phyloP scores from a whole-genome alignment of 257 asterid species.

The Galeopsis tetrahit region DNA sequence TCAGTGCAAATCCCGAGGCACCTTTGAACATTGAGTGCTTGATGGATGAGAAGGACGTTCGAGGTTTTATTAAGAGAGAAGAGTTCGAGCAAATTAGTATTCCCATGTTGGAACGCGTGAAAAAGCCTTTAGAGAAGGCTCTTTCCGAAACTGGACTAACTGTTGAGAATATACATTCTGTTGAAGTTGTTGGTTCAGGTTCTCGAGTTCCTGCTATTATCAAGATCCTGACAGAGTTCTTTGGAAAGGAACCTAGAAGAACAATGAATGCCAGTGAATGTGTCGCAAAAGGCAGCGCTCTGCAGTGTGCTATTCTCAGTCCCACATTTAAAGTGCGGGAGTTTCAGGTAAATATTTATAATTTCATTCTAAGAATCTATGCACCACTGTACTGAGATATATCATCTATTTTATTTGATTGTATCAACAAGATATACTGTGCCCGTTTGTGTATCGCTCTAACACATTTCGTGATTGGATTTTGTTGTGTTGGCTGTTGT shows the following conservation, averaged over 20 bases:
- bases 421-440: background rate
- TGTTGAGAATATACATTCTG: constrained; percentile 59
- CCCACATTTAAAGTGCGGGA: constrained; percentile 88
- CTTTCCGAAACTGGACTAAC: constrained; percentile 75
- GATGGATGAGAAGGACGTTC: constrained; percentile 88
- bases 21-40: constrained; percentile 88
- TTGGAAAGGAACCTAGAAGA: constrained; percentile 84
- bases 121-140: constrained; percentile 81
- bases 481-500: background rate
- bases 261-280: constrained; percentile 96
- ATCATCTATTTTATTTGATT: background rate
- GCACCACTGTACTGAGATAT: background rate
- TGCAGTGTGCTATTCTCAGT: constrained; percentile 81
- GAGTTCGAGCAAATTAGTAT: constrained; percentile 79
- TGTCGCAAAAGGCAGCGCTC: constrained; percentile 82
- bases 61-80: constrained; percentile 80
- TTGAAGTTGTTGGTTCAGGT: constrained; percentile 86
- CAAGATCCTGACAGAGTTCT: constrained; percentile 77
- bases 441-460: background rate
- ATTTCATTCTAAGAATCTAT: background rate
- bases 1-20: constrained; percentile 85
- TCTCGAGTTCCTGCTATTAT: constrained; percentile 85
- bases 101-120: constrained; percentile 84
- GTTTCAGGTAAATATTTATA: constrained; percentile 57
- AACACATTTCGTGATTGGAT: too few species aligned